These are phyloP conservation scores for Komagataea norvegica DNA, from an alignment of 1,139 yeast genomes.

Conservation along the genomic window DNA sequence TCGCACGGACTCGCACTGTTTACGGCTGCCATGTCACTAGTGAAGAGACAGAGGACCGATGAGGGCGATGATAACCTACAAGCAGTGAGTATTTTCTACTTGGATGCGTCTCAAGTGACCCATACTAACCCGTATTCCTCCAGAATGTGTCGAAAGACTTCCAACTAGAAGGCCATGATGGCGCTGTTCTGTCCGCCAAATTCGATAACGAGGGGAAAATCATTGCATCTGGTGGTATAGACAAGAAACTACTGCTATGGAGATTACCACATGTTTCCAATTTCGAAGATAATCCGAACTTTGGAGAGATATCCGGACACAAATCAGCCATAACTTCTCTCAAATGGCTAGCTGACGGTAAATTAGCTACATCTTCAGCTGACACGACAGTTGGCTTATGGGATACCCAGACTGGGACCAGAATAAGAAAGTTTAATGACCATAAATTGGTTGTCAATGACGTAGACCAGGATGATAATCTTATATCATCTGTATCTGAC, in stretches of 20 bases:
- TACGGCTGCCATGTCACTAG: constrained; percentile 21
- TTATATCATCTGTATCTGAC: constrained; percentile 56
- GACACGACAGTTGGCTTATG: constrained; percentile 42
- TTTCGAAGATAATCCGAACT: constrained; percentile 28
- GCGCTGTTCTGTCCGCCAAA: constrained; percentile 41
- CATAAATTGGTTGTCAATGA: constrained; percentile 58
- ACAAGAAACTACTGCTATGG: constrained; percentile 35
- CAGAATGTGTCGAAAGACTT: constrained; percentile 17
- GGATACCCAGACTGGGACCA: constrained; percentile 44
- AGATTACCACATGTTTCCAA: constrained; percentile 20
- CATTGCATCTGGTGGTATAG: constrained; percentile 52
- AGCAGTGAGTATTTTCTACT: background rate
- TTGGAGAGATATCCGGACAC: constrained; percentile 42
- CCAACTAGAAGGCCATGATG: constrained; percentile 43
- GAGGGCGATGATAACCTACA: background rate
- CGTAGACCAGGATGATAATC: constrained; percentile 34
- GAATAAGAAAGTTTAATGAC: constrained; percentile 48
- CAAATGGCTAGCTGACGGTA: constrained; percentile 39
- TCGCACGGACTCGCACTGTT: too few relatives aligned
- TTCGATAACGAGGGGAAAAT: constrained; percentile 41
- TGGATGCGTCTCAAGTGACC: constrained; percentile 3
- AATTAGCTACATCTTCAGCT: constrained; percentile 45
- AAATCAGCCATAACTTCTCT: constrained; percentile 48
- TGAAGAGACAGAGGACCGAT: constrained; percentile 19
- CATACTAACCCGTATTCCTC: constrained; percentile 5